Evolutionary conservation across 2,329 filamentous ascomycete genomes (phyloP), one percentile per base, ranked within the genome.

Genomic region (Diaporthe sp.): DNA sequence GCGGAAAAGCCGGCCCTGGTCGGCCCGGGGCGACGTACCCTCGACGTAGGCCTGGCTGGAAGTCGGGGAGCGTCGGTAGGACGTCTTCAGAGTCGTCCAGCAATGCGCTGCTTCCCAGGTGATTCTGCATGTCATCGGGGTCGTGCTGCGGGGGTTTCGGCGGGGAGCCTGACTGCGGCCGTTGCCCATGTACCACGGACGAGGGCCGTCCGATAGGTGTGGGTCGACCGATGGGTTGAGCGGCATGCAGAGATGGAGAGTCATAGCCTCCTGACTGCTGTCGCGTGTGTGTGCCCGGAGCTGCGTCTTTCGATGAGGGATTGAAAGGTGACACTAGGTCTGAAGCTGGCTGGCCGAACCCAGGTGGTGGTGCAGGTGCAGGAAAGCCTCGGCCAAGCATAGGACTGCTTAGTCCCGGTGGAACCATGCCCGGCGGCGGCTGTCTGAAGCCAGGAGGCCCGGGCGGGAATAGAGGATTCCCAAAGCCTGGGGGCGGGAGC

Each of bases 81-180:
- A 84, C 89, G 81, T 87, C 93, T 84, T 87, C 94, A 80, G 83
- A 92, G 81, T 97, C 95, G 77, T 93, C 93, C 62, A 98, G 87
- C 17, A 99, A 87, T 17, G 96, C 97, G 79, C 95, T 96, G 83
- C 96, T 98, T 17, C 97, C 97, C 37, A 99, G 88, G 79, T 97
- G 95, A 76, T 93, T 91, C 77, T 92, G 93, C 73, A 94, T 86
- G 67, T 94, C 91, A 73, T 96, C 95, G 28, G 95, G 86, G 74
- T 93, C 92, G 39, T 87, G 85, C 37, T 88, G 87, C 2, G 83
- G 80, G 62, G 73, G 42, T 13, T 74, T 75, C 12, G 80, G 77
- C 2, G 81, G 80, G 25, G 77, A 75, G 3, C 78, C 77, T 77
- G 77, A 77, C 75, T 79, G 75, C 65, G 79, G 80, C 68, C 86